Evolutionary conservation across 1,139 yeast genomes (phyloP).

Genomic region (Arxiozyma heterogenica): DNA sequence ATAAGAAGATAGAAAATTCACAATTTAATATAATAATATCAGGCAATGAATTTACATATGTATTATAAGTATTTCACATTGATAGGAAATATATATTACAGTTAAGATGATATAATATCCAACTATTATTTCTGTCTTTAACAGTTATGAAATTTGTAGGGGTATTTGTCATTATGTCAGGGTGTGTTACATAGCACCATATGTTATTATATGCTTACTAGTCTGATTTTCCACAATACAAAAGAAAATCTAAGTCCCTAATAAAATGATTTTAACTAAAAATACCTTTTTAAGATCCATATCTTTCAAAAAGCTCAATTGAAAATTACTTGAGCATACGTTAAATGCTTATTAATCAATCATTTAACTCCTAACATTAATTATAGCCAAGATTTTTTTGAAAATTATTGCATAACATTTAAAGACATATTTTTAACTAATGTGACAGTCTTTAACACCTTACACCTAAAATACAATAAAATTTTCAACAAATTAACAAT

Average conservation of each 20-base stretch:
- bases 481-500: neutral
- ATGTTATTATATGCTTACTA: neutral
- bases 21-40: no score
- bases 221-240: no score
- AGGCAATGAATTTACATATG: neutral
- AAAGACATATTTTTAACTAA: no score
- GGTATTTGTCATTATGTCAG: no score
- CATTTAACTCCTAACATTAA: no score
- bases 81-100: neutral
- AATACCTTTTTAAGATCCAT: neutral
- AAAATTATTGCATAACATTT: no score
- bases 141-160: neutral
- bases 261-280: no score
- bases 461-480: no score
- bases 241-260: no score
- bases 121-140: no score
- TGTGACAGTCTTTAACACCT: neutral
- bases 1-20: neutral
- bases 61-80: neutral
- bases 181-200: neutral
- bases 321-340: neutral
- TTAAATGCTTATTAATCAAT: no score
- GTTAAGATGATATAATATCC: no score
- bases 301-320: neutral
- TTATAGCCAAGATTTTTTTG: neutral